A percentile compares a stretch with the other conserved stretches of the same genome.
Evolutionary conservation across 1,284 basidiomycete species (phyloP).

Genomic region (Trametes hirsuta): DNA sequence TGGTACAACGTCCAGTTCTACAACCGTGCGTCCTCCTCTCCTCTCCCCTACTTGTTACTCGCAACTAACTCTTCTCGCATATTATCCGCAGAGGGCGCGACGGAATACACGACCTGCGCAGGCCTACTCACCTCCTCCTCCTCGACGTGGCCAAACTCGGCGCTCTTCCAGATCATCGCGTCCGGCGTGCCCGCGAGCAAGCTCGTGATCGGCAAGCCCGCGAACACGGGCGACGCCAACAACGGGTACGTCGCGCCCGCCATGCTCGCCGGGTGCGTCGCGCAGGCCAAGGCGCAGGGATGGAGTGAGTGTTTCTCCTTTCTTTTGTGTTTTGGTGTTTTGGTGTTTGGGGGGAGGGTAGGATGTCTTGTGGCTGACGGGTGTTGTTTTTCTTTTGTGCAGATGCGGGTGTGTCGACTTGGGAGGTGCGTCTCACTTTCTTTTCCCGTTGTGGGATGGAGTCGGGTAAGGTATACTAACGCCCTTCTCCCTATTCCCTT

Average conservation of each 20-base stretch:
- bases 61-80: background rate
- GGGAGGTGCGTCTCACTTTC: conserved; percentile 30
- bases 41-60: background rate
- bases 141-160: conserved; percentile 50
- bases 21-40: conserved; percentile 51
- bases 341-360: background rate
- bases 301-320: conserved; percentile 48
- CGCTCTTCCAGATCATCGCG: conserved; percentile 65
- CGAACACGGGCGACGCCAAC: conserved; percentile 50
- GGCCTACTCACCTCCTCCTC: conserved; percentile 57
- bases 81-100: conserved; percentile 48
- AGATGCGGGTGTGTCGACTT: conserved; percentile 53
- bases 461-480: too few relatives aligned
- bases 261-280: conserved; percentile 56
- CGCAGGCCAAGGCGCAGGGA: conserved; percentile 54
- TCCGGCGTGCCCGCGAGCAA: conserved; percentile 54
- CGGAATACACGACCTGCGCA: conserved; percentile 60
- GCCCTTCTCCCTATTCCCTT: too few relatives aligned
- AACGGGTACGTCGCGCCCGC: conserved; percentile 60
- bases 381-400: background rate
- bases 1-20: conserved; percentile 60
- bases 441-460: too few relatives aligned
- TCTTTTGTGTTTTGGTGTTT: too few relatives aligned
- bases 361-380: background rate
- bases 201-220: conserved; percentile 68